Conservation (phyloP, 2,329 filamentous ascomycete species). For the Fusarium xyrophilum region DNA sequence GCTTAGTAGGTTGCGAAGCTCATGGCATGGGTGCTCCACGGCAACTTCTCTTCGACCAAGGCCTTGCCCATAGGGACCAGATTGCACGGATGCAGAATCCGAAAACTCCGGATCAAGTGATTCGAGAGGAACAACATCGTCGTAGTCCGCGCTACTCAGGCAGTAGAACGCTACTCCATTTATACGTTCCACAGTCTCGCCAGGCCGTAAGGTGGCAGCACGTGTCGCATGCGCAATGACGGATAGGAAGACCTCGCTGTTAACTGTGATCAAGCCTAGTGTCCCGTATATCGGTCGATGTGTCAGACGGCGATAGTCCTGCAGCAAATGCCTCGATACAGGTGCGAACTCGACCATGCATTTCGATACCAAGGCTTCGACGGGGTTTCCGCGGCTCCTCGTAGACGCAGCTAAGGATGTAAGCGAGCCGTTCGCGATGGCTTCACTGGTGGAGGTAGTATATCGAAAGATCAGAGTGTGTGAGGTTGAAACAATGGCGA, state of each 20-base stretch:
- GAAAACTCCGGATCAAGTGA: constrained; percentile 57
- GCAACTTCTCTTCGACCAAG: constrained; percentile 72
- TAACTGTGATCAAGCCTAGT: constrained; percentile 83
- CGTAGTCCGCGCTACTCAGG: constrained; percentile 84
- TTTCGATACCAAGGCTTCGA: constrained; percentile 58
- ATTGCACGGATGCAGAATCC: constrained; percentile 55
- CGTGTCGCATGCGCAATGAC: constrained; percentile 81
- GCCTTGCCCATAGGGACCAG: constrained; percentile 47
- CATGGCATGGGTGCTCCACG: constrained; percentile 86
- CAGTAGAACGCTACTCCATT: constrained; percentile 91
- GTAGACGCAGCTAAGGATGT: constrained; percentile 58
- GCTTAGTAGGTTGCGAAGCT: constrained; percentile 88
- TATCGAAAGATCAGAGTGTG: constrained; percentile 87
- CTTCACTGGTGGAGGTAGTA: constrained; percentile 69
- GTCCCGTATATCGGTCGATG: constrained; percentile 82
- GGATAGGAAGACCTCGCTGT: constrained; percentile 86
- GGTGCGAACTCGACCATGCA: constrained; percentile 90
- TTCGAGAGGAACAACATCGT: constrained; percentile 71
- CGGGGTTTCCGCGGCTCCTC: constrained; percentile 51
- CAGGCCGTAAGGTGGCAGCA: constrained; percentile 82
- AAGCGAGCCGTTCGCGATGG: constrained; percentile 64
- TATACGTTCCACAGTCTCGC: constrained; percentile 89
- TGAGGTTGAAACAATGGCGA: constrained; percentile 80
- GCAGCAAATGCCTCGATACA: constrained; percentile 69
- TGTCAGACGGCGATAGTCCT: constrained; percentile 78